These are phyloP conservation scores for Xenosphaeropsis pyriputrescens DNA, from an alignment of 2,329 filamentous ascomycete species.

Conservation along the genomic window DNA sequence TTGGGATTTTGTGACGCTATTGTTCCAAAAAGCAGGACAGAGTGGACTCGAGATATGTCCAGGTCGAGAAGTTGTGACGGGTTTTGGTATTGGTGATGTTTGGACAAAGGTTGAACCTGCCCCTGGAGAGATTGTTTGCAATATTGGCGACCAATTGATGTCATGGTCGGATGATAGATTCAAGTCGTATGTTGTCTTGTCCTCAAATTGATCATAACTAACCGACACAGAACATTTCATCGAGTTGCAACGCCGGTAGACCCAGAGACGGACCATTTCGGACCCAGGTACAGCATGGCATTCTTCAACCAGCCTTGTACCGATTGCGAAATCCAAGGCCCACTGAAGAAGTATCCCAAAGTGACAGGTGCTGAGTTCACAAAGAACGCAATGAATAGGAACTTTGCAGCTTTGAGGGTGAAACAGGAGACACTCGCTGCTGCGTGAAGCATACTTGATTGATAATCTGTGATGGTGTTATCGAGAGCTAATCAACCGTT, in stretches of 20 bases:
- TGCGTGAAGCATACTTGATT: too few relatives aligned
- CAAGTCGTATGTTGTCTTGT: conserved; percentile 26
- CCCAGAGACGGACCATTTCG: conserved; percentile 34
- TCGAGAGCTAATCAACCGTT: too few relatives aligned
- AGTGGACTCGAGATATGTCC: conserved; percentile 50
- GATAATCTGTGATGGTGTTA: too few relatives aligned
- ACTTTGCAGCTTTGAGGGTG: conserved; percentile 35
- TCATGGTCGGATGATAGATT: conserved; percentile 52
- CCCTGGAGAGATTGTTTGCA: conserved; percentile 42
- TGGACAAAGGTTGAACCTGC: conserved; percentile 49
- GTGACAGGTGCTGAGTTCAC: conserved; percentile 48
- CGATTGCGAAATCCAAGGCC: conserved; percentile 43
- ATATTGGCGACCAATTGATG: conserved; percentile 54
- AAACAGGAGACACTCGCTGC: conserved; percentile 21
- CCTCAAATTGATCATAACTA: too few relatives aligned
- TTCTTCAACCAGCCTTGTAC: conserved; percentile 51
- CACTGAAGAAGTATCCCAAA: conserved; percentile 42
- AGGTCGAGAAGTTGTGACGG: conserved; percentile 42
- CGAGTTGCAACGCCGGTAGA: conserved; percentile 46
- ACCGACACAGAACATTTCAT: conserved; percentile 32
- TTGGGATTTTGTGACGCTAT: conserved; percentile 46
- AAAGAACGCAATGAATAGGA: conserved; percentile 36
- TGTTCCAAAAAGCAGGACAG: conserved; percentile 47
- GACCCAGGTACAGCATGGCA: conserved; percentile 47
- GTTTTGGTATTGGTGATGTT: conserved; percentile 39